These are phyloP conservation scores for Epichloe amarillans DNA, from an alignment of 2,329 filamentous ascomycete genomes.

Conservation along the genomic window DNA sequence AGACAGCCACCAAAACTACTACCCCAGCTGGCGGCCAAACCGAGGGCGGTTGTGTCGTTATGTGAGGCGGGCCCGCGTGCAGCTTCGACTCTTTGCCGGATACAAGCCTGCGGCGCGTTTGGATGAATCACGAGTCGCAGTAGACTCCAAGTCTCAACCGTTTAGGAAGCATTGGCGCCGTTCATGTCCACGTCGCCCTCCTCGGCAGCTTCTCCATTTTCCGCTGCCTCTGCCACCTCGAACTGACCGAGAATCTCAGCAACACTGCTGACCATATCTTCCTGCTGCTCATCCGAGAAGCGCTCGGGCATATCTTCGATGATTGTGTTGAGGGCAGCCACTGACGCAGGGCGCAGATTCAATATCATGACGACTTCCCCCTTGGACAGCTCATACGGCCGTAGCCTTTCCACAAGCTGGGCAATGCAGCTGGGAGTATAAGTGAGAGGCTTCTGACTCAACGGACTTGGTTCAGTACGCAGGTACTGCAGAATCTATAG, in stretches of 20 bases:
- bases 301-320: conserved; percentile 52
- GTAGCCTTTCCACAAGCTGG: conserved; percentile 40
- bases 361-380: conserved; percentile 58
- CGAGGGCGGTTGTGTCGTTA: conserved; percentile 38
- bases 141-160: neutral
- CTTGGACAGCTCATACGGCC: conserved; percentile 48
- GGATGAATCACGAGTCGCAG: neutral
- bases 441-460: conserved; percentile 38
- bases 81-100: neutral
- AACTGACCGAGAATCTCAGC: conserved; percentile 44
- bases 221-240: conserved; percentile 11
- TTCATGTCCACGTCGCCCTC: conserved; percentile 26
- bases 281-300: conserved; percentile 45
- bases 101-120: neutral
- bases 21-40: conserved; percentile 36
- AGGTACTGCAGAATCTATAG: conserved; percentile 48
- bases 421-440: conserved; percentile 40
- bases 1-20: conserved; percentile 36
- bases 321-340: conserved; percentile 45
- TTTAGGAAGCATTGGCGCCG: conserved; percentile 17
- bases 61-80: conserved; percentile 24
- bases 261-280: conserved; percentile 43
- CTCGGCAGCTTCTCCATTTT: conserved; percentile 18
- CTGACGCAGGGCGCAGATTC: conserved; percentile 47
- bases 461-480: conserved; percentile 37